Conservation (phyloP, 2,329 filamentous ascomycete genomes). For the Esteya vermicola region DNA sequence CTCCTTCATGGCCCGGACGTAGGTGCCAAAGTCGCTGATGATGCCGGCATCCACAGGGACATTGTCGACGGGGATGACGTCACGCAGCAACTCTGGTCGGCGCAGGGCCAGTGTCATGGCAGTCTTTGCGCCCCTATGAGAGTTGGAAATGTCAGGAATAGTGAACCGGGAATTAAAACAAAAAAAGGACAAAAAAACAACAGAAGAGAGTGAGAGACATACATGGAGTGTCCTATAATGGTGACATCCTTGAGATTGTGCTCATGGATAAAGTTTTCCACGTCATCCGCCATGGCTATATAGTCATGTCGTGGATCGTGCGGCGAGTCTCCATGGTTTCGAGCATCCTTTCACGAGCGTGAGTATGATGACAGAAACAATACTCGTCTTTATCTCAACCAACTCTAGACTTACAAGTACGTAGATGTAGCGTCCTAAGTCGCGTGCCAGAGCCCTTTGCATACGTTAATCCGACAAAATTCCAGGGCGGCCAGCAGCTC, state of each 20-base stretch:
- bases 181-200: background rate
- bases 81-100: slow-evolving; percentile 50
- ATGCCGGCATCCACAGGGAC: slow-evolving; percentile 72
- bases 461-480: too few relatives aligned
- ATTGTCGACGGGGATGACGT: slow-evolving; percentile 80
- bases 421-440: slow-evolving; percentile 69
- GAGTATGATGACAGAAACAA: slow-evolving; percentile 2
- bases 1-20: slow-evolving; percentile 71
- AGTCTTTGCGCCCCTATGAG: slow-evolving; percentile 67
- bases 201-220: slow-evolving; percentile 3
- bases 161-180: background rate
- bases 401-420: slow-evolving; percentile 51
- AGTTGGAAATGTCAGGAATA: background rate
- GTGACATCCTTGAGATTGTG: slow-evolving; percentile 58
- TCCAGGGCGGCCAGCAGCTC: too few relatives aligned
- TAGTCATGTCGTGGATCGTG: slow-evolving; percentile 70
- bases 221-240: slow-evolving; percentile 91
- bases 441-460: slow-evolving; percentile 67
- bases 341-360: slow-evolving; percentile 48
- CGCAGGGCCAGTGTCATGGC: slow-evolving; percentile 76
- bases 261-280: slow-evolving; percentile 61
- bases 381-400: too few relatives aligned
- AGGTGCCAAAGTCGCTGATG: slow-evolving; percentile 60
- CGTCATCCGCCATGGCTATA: slow-evolving; percentile 64
- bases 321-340: slow-evolving; percentile 86